phyloP scores from a whole-genome alignment of 2,329 filamentous ascomycete genomes.

The Trichoderma pleuroti region DNA sequence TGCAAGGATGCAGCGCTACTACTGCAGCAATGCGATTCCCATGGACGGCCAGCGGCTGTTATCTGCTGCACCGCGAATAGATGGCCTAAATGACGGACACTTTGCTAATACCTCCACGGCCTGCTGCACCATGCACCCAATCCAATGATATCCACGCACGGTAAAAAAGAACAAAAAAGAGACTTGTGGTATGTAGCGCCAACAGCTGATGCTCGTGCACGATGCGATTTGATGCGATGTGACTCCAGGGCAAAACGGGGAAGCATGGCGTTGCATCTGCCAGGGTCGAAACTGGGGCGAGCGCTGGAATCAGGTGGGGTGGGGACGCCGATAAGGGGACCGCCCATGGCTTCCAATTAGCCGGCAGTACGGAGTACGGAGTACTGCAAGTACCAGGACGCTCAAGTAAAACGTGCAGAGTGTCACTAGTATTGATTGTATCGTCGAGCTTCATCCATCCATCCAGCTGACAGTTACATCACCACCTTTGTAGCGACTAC shows the following conservation, averaged over 20 bases:
- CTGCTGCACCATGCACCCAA: too few relatives aligned
- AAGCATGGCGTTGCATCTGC: not conserved
- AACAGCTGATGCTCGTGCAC: not conserved
- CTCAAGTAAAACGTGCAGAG: too few relatives aligned
- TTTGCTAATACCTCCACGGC: too few relatives aligned
- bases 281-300: not conserved
- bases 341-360: not conserved
- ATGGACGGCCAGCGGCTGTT: not conserved
- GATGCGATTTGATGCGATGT: not conserved
- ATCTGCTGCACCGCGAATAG: not conserved
- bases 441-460: not conserved
- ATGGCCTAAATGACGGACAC: too few relatives aligned
- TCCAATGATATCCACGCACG: not conserved
- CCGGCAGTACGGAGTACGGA: too few relatives aligned
- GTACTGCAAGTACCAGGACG: too few relatives aligned
- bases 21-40: not conserved
- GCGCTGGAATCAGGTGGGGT: constrained; percentile 14
- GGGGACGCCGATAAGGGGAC: constrained; percentile 11
- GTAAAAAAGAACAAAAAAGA: not conserved
- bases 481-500: not conserved
- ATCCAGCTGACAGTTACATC: not conserved
- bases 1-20: not conserved
- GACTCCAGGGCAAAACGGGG: not conserved
- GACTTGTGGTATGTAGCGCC: not conserved
- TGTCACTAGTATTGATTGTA: not conserved